These are phyloP conservation scores for Echium plantagineum DNA, from an alignment of 257 asterid species.

Conservation along the genomic window DNA sequence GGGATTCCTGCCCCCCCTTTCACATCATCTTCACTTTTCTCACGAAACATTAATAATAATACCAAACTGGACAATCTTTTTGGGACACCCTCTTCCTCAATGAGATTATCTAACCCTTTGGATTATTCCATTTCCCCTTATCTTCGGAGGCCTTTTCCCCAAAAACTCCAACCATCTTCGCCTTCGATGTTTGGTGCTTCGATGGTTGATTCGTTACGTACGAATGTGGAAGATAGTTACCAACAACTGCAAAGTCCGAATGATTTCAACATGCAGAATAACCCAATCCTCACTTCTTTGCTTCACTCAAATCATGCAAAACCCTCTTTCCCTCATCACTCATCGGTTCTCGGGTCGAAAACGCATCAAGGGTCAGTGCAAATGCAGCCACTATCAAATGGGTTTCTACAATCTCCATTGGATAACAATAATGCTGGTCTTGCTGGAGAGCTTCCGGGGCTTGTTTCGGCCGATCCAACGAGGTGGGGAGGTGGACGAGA, in stretches of 20 bases:
- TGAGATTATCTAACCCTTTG: constrained; percentile 23
- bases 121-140: constrained; percentile 8
- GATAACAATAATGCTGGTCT: constrained; percentile 5
- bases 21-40: constrained; percentile 14
- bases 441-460: constrained; percentile 36
- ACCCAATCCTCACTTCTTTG: constrained; percentile 34
- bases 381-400: constrained; percentile 17
- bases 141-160: constrained; percentile 47
- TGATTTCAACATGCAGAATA: constrained; percentile 27
- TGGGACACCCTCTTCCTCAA: constrained; percentile 19
- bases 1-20: constrained; percentile 84
- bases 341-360: constrained; percentile 13
- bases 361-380: constrained; percentile 14
- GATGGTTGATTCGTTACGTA: constrained; percentile 7
- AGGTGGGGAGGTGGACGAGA: constrained; percentile 11
- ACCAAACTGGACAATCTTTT: constrained; percentile 36
- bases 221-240: constrained; percentile 9
- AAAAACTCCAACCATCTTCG: constrained; percentile 15
- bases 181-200: constrained; percentile 14
- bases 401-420: constrained; percentile 6
- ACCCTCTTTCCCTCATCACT: constrained; percentile 11
- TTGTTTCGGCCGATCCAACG: constrained; percentile 27
- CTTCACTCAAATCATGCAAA: constrained; percentile 33
- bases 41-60: constrained; percentile 10
- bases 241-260: constrained; percentile 18